Conservation (phyloP, 192 early-diverging fungal species). For the Polychytrium aggregatum region DNA sequence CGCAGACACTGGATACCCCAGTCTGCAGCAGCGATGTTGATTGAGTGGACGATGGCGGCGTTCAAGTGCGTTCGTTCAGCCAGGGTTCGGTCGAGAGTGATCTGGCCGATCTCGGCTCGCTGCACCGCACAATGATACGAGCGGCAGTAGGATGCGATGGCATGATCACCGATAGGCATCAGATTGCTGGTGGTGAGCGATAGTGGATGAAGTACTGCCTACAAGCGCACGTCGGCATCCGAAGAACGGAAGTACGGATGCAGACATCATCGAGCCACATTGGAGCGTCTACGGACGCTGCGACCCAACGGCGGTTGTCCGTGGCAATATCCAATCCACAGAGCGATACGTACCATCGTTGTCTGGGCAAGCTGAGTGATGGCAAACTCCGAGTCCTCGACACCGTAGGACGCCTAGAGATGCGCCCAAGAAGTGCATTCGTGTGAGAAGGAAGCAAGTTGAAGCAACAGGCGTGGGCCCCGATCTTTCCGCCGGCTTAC, state of each 20-base stretch:
- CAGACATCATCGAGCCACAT: too few relatives aligned
- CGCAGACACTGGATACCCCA: constrained; percentile 96
- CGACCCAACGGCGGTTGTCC: too few relatives aligned
- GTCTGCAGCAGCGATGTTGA: constrained; percentile 82
- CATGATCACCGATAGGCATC: too few relatives aligned
- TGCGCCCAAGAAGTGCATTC: too few relatives aligned
- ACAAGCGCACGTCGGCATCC: too few relatives aligned
- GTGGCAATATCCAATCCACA: not conserved
- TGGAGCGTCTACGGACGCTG: too few relatives aligned
- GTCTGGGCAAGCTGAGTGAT: constrained; percentile 96
- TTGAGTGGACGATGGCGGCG: constrained; percentile 85
- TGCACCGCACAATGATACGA: not conserved
- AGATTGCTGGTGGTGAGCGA: too few relatives aligned
- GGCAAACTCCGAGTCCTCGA: constrained; percentile 90
- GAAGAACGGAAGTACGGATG: too few relatives aligned
- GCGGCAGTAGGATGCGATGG: not conserved
- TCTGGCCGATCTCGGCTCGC: constrained; percentile 95
- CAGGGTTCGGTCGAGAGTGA: constrained; percentile 91
- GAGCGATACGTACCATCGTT: constrained; percentile 54
- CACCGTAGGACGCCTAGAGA: constrained; percentile 80
- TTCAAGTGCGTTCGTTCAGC: constrained; percentile 90
- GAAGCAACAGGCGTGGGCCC: too few relatives aligned
- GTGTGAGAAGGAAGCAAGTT: too few relatives aligned
- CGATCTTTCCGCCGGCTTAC: not conserved
- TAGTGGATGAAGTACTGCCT: too few relatives aligned